These are phyloP conservation scores for Dioscorea cayenensis DNA, from an alignment of 116 monocot species.

Conservation along the genomic window DNA sequence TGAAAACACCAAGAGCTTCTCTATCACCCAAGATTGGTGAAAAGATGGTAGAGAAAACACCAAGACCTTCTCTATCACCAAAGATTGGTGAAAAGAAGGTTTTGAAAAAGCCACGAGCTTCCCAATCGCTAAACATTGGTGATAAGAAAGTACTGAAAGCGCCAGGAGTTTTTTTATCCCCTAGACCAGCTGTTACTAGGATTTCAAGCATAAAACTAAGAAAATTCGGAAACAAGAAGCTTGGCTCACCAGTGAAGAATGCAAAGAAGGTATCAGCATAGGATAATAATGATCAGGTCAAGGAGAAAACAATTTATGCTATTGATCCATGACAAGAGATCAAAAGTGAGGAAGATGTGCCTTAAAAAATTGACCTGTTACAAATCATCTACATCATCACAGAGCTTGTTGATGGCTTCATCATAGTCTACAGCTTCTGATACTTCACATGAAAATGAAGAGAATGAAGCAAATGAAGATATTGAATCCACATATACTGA, in stretches of 20 bases:
- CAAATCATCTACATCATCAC: neutral
- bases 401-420: slow-evolving; percentile 5
- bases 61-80: slow-evolving; percentile 6
- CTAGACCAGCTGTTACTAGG: slow-evolving; percentile 6
- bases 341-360: neutral
- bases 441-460: slow-evolving; percentile 1
- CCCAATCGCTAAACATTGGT: slow-evolving; percentile 5
- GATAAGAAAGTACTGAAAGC: neutral
- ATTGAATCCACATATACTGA: slow-evolving; percentile 13
- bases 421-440: slow-evolving; percentile 4
- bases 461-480: slow-evolving; percentile 3
- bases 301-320: slow-evolving; percentile 30
- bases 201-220: slow-evolving; percentile 10
- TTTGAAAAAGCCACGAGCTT: slow-evolving; percentile 4
- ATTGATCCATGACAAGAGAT: slow-evolving; percentile 17
- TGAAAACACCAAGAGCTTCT: neutral
- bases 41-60: slow-evolving; percentile 7
- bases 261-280: neutral
- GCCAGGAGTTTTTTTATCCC: slow-evolving; percentile 5
- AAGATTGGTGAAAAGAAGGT: slow-evolving; percentile 10
- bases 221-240: too few relatives aligned
- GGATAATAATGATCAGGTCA: slow-evolving; percentile 1
- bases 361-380: neutral
- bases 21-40: slow-evolving; percentile 1
- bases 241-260: too few relatives aligned